Evolutionary conservation across 805 yeast genomes (phyloP).

Genomic region (Yamadazyma philogaea): DNA sequence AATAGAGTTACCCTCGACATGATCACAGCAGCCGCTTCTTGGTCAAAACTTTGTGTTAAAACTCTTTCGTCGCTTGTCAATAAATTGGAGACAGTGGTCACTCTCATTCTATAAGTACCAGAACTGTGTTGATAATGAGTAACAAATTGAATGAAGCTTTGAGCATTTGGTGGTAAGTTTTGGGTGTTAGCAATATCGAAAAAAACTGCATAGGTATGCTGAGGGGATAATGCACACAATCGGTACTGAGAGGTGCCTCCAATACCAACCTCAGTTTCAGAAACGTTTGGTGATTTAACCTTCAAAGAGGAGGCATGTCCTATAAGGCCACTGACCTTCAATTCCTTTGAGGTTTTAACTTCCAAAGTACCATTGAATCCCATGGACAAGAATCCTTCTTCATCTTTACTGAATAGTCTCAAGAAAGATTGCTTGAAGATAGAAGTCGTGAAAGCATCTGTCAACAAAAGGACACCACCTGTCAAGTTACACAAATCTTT

Average conservation of each 20-base stretch:
- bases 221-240: conserved; percentile 58
- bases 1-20: conserved; percentile 74
- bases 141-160: conserved; percentile 48
- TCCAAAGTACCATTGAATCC: conserved; percentile 63
- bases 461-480: conserved; percentile 61
- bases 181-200: conserved; percentile 48
- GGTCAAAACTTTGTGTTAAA: conserved; percentile 55
- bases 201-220: conserved; percentile 56
- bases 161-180: conserved; percentile 25
- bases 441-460: conserved; percentile 65
- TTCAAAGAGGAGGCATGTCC: conserved; percentile 61
- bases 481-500: conserved; percentile 53
- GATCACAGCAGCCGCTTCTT: conserved; percentile 65
- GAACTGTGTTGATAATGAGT: conserved; percentile 61
- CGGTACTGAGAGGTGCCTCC: conserved; percentile 92
- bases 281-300: conserved; percentile 68
- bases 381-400: conserved; percentile 41
- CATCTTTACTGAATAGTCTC: conserved; percentile 43
- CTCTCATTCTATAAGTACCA: conserved; percentile 56
- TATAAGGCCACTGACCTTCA: conserved; percentile 55
- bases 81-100: conserved; percentile 54
- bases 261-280: conserved; percentile 90
- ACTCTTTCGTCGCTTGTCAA: conserved; percentile 38
- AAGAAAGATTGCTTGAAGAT: conserved; percentile 65
- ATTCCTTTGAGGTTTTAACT: conserved; percentile 47